Base-by-base conservation (phyloP, 768 basidiomycete species). In the Brasilioporus rufonigricans region DNA sequence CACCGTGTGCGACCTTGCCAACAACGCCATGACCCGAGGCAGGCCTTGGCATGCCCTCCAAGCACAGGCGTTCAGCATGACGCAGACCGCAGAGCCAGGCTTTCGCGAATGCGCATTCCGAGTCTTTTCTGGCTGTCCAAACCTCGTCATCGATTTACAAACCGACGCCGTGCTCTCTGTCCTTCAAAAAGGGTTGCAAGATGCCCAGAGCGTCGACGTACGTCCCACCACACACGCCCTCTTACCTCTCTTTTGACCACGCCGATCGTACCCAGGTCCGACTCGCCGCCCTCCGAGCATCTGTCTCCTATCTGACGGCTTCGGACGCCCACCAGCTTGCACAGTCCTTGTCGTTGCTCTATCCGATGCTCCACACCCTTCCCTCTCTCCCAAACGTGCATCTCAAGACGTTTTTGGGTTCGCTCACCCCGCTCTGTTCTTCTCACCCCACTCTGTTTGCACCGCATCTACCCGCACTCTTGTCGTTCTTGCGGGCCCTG, bases 1-100 rank as follows among this genome's bases (percentile, higher is more conserved):
- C 62, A 87, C 89, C 2, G 78, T 87, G 23, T 84, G 82, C 55
- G 91, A 92, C 61, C 72, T 92, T 27, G 86, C 90, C 7, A 86
- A 86, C 52, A 82, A 87, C 54, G 81, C 82, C 12, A 89, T 92
- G 86, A 66, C 70, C 16, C 79, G 89, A 2, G 91, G 90, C 1
- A 71, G 88, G 10, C 89, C 89, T 3, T 93, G 90, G 90, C 89
- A 90, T 64, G 86, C 85, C 2, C 74, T 92, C 1, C 90, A 91
- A 64, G 81, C 80, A 0, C 86, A 86, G 50, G 77, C 79, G 0
- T 91, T 91, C 62, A 76, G 71, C 44, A 88, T 90, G 86, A 77
- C 80, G 6, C 62, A 70, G 35, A 46, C 56, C 27, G 49, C 61
- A n/a, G 62, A 57, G 38, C 58, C 68, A 24, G 71, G 71, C 5